These are phyloP conservation scores for Kwoniella heveanensis DNA, from an alignment of 768 basidiomycete species.

Conservation along the genomic window DNA sequence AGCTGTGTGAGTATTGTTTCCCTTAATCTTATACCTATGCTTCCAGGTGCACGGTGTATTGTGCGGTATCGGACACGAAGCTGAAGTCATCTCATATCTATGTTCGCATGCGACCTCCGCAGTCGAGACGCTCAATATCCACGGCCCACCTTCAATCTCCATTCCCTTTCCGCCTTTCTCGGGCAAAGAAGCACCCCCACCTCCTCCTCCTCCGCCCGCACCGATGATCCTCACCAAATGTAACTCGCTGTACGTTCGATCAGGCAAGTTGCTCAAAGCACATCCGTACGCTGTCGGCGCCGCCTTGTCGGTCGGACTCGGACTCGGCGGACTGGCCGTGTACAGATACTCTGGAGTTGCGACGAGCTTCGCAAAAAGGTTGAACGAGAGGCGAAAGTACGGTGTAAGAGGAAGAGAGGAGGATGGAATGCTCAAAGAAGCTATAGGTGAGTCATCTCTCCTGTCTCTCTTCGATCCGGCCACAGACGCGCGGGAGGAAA, in stretches of 20 bases:
- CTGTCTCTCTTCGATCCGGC: too few species aligned
- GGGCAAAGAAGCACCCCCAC: slow-evolving; percentile 39
- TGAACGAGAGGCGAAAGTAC: slow-evolving; percentile 13
- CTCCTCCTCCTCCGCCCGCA: slow-evolving; percentile 41
- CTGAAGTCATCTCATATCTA: too few species aligned
- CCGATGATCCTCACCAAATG: slow-evolving; percentile 21
- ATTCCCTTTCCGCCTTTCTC: slow-evolving; percentile 52
- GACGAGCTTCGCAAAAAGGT: neutral
- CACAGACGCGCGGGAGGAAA: too few species aligned
- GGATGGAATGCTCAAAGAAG: slow-evolving; percentile 48
- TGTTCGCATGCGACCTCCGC: too few species aligned
- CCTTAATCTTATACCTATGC: too few species aligned
- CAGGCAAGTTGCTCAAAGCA: slow-evolving; percentile 27
- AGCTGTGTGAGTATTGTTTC: slow-evolving; percentile 51
- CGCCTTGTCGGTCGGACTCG: slow-evolving; percentile 41
- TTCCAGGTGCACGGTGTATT: too few species aligned
- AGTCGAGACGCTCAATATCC: slow-evolving; percentile 54
- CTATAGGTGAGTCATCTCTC: slow-evolving; percentile 36
- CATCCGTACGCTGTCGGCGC: slow-evolving; percentile 42
- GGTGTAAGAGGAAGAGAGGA: slow-evolving; percentile 31
- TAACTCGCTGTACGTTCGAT: slow-evolving; percentile 19
- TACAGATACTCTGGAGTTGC: slow-evolving; percentile 20
- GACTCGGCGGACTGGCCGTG: slow-evolving; percentile 24
- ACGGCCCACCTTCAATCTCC: slow-evolving; percentile 49
- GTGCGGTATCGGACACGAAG: too few species aligned